phyloP scores from a whole-genome alignment of 164 flowering plant genomes.

The Tetrastigma voinierianum region DNA sequence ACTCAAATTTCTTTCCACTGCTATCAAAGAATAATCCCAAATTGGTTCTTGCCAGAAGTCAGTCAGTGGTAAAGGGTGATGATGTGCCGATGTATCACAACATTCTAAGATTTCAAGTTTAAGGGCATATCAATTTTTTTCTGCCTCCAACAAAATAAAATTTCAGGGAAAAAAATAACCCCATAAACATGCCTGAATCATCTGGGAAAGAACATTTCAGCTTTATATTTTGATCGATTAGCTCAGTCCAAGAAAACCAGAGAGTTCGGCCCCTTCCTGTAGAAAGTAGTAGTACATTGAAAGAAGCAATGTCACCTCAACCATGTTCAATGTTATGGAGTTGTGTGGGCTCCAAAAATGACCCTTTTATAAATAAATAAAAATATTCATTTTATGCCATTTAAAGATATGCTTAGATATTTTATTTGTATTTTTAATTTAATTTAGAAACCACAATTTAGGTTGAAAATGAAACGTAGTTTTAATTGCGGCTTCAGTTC shows the following conservation, averaged over 20 bases:
- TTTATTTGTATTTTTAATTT: too few species aligned
- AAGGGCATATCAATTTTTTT: neutral
- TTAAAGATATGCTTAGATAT: too few species aligned
- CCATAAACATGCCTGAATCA: slow-evolving; percentile 6
- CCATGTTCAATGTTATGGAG: too few species aligned
- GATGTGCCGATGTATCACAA: slow-evolving; percentile 16
- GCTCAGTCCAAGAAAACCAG: slow-evolving; percentile 4
- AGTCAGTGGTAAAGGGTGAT: slow-evolving; percentile 3
- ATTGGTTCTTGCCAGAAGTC: slow-evolving; percentile 7
- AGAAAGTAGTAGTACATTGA: neutral
- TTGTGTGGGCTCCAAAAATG: too few species aligned
- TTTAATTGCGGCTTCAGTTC: too few species aligned
- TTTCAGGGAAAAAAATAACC: neutral
- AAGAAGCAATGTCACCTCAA: neutral
- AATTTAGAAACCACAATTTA: too few species aligned
- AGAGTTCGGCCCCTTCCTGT: slow-evolving; percentile 6
- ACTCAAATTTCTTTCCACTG: slow-evolving; percentile 12
- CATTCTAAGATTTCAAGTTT: slow-evolving; percentile 3
- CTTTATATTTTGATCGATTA: neutral
- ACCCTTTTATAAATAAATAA: too few species aligned
- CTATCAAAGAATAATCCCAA: slow-evolving; percentile 7
- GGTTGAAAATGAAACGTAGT: too few species aligned
- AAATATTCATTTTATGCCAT: too few species aligned
- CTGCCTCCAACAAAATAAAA: slow-evolving; percentile 9
- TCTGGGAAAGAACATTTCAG: neutral